A percentile compares a stretch with the other conserved stretches of the same genome.
phyloP scores from a whole-genome alignment of 2,329 filamentous ascomycete species.

The Clonostachys sp. region DNA sequence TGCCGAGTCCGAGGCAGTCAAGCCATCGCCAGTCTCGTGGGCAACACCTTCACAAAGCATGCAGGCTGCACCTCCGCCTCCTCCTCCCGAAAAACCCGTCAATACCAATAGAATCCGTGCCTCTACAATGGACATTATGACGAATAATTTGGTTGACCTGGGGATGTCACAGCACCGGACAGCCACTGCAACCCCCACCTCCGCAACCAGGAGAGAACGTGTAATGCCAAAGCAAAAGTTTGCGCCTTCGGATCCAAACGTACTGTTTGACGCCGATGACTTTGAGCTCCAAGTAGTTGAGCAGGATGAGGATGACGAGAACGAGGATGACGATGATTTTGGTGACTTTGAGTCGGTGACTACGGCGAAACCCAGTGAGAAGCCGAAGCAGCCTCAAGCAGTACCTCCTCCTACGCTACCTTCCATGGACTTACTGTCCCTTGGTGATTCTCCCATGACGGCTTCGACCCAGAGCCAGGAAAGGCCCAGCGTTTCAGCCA shows the following conservation, averaged over 20 bases:
- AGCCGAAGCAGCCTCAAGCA: constrained; percentile 5
- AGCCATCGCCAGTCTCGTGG: constrained; percentile 7
- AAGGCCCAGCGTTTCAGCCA: constrained; percentile 14
- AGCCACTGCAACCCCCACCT: background rate
- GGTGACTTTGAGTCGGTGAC: constrained; percentile 54
- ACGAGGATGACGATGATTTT: constrained; percentile 49
- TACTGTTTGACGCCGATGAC: constrained; percentile 64
- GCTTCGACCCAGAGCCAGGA: constrained; percentile 1
- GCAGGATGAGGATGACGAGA: constrained; percentile 40
- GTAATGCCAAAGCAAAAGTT: constrained; percentile 14
- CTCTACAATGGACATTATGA: constrained; percentile 47
- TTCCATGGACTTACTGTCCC: constrained; percentile 33
- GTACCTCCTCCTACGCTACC: constrained; percentile 11
- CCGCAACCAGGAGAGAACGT: background rate
- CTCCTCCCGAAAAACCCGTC: background rate
- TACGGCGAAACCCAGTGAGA: constrained; percentile 5
- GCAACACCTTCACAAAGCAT: background rate
- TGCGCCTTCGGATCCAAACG: constrained; percentile 35
- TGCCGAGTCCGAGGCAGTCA: constrained; percentile 25
- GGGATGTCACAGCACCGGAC: background rate
- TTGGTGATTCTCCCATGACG: constrained; percentile 22
- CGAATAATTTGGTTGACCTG: constrained; percentile 42
- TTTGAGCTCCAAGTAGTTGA: constrained; percentile 35
- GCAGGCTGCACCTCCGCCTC: background rate
- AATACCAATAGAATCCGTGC: constrained; percentile 27